A percentile compares a stretch with the other conserved stretches of the same genome.
Evolutionary conservation across 2,329 filamentous ascomycete genomes (phyloP).

Genomic region (Xylogone sp.): DNA sequence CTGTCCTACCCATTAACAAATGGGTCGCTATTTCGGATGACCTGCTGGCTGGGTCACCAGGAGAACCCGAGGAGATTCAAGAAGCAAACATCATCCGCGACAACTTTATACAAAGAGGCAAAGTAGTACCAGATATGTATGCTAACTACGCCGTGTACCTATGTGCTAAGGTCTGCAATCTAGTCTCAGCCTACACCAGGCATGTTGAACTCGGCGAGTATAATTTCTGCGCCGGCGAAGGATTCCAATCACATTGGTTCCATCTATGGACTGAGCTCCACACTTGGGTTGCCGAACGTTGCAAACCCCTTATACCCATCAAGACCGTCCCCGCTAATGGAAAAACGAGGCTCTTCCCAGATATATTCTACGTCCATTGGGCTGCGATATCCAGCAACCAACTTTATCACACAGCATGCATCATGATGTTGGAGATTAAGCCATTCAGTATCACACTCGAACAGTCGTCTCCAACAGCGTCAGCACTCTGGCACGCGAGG

Average conservation of each 20-base stretch:
- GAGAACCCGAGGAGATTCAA: slow-evolving; percentile 17
- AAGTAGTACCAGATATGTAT: slow-evolving; percentile 46
- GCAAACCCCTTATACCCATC: slow-evolving; percentile 29
- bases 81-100: slow-evolving; percentile 16
- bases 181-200: slow-evolving; percentile 46
- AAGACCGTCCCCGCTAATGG: slow-evolving; percentile 33
- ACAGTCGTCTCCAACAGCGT: slow-evolving; percentile 18
- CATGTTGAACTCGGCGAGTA: slow-evolving; percentile 39
- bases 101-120: slow-evolving; percentile 7
- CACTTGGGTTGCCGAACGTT: slow-evolving; percentile 33
- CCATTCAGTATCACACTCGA: slow-evolving; percentile 36
- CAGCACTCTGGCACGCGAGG: slow-evolving; percentile 51
- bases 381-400: slow-evolving; percentile 55
- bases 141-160: slow-evolving; percentile 58
- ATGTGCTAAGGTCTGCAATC: slow-evolving; percentile 46
- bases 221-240: slow-evolving; percentile 37
- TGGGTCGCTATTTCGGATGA: slow-evolving; percentile 33
- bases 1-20: slow-evolving; percentile 43
- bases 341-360: slow-evolving; percentile 40
- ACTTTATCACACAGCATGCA: slow-evolving; percentile 52
- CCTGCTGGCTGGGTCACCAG: slow-evolving; percentile 23
- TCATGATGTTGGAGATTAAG: slow-evolving; percentile 44
- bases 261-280: slow-evolving; percentile 47
- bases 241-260: slow-evolving; percentile 42
- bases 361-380: slow-evolving; percentile 49